Evolutionary conservation across 192 early-diverging fungal genomes (phyloP).

Genomic region (Diversispora epigaea): DNA sequence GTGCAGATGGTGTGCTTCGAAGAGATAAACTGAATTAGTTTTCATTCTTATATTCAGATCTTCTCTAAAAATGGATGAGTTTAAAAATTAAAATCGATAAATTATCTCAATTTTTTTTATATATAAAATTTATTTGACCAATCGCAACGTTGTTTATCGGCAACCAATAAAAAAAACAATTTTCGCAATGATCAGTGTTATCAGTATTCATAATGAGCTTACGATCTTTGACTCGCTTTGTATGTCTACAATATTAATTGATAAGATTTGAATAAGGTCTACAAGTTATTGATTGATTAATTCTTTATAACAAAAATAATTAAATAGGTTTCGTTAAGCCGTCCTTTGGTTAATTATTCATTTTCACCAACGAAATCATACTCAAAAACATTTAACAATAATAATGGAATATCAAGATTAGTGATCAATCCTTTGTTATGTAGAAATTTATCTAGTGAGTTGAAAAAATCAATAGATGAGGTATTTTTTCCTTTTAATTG

Average conservation of each 20-base stretch:
- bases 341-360: background rate
- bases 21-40: no score
- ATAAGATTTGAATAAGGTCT: background rate
- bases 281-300: background rate
- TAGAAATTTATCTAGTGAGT: background rate
- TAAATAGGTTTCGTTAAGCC: background rate
- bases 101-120: no score
- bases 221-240: background rate
- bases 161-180: no score
- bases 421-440: background rate
- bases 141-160: no score
- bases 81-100: no score
- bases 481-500: background rate
- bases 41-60: no score
- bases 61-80: no score
- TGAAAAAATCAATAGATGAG: conserved; percentile 10
- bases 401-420: background rate
- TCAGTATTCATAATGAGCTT: background rate
- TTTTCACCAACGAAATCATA: background rate
- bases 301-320: background rate
- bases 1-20: no score
- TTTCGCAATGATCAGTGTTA: no score
- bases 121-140: no score
- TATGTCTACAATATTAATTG: background rate
- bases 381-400: background rate